Evolutionary conservation across 1,284 basidiomycete genomes (phyloP).

Genomic region (Porogramme epimiltina): DNA sequence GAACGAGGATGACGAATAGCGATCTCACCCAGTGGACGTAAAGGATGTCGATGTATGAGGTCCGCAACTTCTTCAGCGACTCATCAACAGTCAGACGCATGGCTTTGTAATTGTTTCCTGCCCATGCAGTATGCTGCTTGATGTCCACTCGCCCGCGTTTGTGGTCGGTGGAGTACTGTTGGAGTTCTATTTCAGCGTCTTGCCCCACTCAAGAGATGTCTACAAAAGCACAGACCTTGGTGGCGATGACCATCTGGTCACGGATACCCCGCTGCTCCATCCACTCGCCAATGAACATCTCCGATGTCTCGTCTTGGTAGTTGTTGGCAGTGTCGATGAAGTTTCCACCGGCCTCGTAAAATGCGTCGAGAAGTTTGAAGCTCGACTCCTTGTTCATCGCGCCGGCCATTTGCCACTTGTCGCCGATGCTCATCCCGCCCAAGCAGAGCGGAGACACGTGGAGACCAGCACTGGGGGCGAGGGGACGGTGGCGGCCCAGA

Average conservation of each 20-base stretch:
- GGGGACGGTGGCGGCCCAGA: slow-evolving; percentile 46
- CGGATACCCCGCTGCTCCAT: slow-evolving; percentile 38
- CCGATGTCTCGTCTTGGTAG: slow-evolving; percentile 38
- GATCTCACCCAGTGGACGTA: slow-evolving; percentile 5
- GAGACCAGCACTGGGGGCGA: slow-evolving; percentile 37
- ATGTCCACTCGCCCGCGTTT: slow-evolving; percentile 8
- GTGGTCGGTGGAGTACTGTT: slow-evolving; percentile 8
- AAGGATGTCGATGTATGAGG: slow-evolving; percentile 49
- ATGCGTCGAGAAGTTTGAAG: slow-evolving; percentile 52
- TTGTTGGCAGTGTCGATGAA: slow-evolving; percentile 57
- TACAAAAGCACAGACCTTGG: slow-evolving; percentile 33
- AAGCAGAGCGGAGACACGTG: slow-evolving; percentile 50
- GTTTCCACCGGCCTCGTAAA: slow-evolving; percentile 48
- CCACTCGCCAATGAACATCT: slow-evolving; percentile 43
- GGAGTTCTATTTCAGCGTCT: too few relatives aligned
- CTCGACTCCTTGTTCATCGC: slow-evolving; percentile 35
- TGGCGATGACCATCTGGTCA: slow-evolving; percentile 44
- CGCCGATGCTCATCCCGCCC: slow-evolving; percentile 51
- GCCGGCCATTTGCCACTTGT: slow-evolving; percentile 43
- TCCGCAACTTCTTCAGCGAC: slow-evolving; percentile 57
- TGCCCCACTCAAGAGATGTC: too few relatives aligned
- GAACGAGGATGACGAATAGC: not conserved
- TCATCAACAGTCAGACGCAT: slow-evolving; percentile 43
- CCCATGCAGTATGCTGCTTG: slow-evolving; percentile 24
- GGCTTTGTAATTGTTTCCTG: slow-evolving; percentile 48